Percentiles rank a stretch among this genome's conserved stretches.
Conservation (phyloP, 2,329 filamentous ascomycete species). For the Colletotrichum sp. region DNA sequence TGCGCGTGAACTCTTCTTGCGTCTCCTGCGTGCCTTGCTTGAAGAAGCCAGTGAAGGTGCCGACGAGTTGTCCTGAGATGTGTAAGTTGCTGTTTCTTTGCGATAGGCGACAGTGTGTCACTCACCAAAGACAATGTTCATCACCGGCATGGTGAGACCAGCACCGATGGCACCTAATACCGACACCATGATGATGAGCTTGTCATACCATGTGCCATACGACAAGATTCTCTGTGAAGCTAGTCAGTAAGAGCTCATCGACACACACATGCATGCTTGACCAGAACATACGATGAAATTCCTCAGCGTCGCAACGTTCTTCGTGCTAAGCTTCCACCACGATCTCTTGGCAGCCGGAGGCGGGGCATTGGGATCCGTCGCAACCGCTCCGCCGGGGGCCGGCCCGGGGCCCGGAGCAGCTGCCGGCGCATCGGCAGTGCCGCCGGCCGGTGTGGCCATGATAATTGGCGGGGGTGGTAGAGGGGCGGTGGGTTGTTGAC, state of each 20-base stretch:
- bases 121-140: slow-evolving; percentile 38
- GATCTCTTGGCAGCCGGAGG: background rate
- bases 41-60: slow-evolving; percentile 30
- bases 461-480: background rate
- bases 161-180: slow-evolving; percentile 11
- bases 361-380: background rate
- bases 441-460: slow-evolving; percentile 20
- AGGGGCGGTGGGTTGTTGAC: background rate
- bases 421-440: slow-evolving; percentile 4
- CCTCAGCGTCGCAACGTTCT: slow-evolving; percentile 8
- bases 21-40: slow-evolving; percentile 18
- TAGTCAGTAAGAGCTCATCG: background rate
- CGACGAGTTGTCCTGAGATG: slow-evolving; percentile 29
- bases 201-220: slow-evolving; percentile 8
- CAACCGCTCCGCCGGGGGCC: background rate
- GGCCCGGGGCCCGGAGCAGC: background rate
- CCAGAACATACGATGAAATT: slow-evolving; percentile 17
- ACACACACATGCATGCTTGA: background rate
- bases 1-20: slow-evolving; percentile 10
- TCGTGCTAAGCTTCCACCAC: slow-evolving; percentile 13
- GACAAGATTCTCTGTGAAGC: background rate
- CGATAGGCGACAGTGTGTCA: background rate
- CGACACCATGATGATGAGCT: slow-evolving; percentile 11
- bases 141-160: slow-evolving; percentile 32
- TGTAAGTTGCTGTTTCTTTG: background rate